A percentile compares a stretch with the other conserved stretches of the same genome.
Evolutionary conservation across 345 rosid genomes (phyloP).

Genomic region (Eucalyptus curtisii): DNA sequence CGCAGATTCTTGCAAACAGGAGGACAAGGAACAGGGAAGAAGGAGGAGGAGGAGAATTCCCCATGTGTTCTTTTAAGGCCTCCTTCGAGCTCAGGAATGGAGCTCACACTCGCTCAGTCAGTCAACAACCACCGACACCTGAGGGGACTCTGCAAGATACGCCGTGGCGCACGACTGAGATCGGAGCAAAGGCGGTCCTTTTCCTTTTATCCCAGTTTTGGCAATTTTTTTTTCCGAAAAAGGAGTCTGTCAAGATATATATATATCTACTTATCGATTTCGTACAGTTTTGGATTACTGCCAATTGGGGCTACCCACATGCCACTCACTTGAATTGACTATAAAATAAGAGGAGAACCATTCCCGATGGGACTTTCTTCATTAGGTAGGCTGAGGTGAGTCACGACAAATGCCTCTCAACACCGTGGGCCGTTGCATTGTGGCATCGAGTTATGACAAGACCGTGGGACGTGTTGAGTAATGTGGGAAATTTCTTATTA

Average conservation of each 20-base stretch:
- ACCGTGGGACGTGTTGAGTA: not conserved
- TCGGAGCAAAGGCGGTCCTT: not conserved
- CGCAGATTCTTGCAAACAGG: constrained; percentile 58
- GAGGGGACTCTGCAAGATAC: not conserved
- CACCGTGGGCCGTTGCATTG: not conserved
- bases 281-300: not conserved
- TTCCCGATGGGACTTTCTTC: not conserved
- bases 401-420: not conserved
- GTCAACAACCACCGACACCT: not conserved
- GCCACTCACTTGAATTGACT: not conserved
- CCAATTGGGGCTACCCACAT: not conserved
- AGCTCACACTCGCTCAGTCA: not conserved
- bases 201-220: not conserved
- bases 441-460: not conserved
- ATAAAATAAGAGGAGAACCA: not conserved
- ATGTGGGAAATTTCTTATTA: not conserved
- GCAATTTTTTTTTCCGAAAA: not conserved
- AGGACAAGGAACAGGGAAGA: constrained; percentile 28
- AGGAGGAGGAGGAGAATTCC: not conserved
- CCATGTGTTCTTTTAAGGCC: not conserved
- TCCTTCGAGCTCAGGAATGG: not conserved
- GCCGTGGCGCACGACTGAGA: not conserved
- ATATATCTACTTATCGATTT: not conserved
- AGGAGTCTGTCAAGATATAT: not conserved
- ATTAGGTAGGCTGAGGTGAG: not conserved